Conservation (phyloP, 2,329 filamentous ascomycete genomes). For the Podosphaera xanthii region DNA sequence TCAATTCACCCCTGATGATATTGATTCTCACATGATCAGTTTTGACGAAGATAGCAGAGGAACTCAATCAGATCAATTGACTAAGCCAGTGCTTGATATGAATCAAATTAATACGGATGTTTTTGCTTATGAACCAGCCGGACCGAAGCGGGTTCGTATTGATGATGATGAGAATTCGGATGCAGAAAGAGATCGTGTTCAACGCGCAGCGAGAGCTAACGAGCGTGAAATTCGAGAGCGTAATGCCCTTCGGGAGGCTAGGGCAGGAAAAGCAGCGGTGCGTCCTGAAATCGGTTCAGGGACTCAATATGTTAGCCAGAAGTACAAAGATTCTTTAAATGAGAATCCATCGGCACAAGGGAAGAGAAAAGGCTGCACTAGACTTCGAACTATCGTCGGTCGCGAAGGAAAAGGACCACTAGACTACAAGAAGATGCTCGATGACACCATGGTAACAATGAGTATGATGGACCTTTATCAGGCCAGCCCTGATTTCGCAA, state of each 20-base stretch:
- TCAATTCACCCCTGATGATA: background rate
- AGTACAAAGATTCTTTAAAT: background rate
- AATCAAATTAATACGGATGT: background rate
- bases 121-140: background rate
- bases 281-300: background rate
- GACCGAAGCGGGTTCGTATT: background rate
- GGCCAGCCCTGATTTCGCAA: background rate
- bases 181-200: background rate
- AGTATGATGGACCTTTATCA: background rate
- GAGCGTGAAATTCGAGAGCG: background rate
- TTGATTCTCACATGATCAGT: background rate
- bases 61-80: background rate
- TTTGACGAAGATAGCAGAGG: background rate
- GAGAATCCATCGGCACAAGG: background rate
- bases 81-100: background rate
- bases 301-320: background rate
- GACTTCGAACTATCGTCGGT: background rate
- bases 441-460: background rate
- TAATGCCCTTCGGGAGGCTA: background rate
- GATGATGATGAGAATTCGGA: background rate
- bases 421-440: background rate
- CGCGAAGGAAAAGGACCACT: background rate
- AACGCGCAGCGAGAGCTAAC: background rate
- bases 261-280: background rate
- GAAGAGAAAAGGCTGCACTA: background rate